Base-by-base conservation (phyloP, 208 protist genomes). In the Acanthamoeba sp. region DNA sequence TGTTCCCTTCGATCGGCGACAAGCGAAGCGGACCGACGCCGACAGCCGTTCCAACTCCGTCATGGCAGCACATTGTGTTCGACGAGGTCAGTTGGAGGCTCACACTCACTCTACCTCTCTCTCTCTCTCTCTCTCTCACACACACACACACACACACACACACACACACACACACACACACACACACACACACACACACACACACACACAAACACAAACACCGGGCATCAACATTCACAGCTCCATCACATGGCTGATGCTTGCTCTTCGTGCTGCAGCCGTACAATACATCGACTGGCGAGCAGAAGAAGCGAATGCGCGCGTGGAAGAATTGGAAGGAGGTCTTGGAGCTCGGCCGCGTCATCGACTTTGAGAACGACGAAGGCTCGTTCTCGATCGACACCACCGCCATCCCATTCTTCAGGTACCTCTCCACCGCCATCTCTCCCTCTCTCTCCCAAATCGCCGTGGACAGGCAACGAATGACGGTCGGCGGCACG, bases 271-370 rank as follows among this genome's bases (percentile, higher is more conserved):
- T 76, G 1, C 29, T 12, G 10, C 66, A 76, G 66, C 66, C 66
- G 36, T 76, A 40, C 66, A 76, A 76, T 9, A 6, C 12, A 38
- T 6, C 66, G 0, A 36, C 18, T 4, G 36, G 29, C 4, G n/a
- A 62, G 55, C 29, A 40, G 27, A 76, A 76, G 36, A 76, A 76
- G 36, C 22, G 66, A 29, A 76, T 76, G 29, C 24, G 40, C 9
- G 66, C 7, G 16, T 76, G 66, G 66, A 76, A 76, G n/a, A 76
- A 6, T 40, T 76, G 66, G 66, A 76, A 76, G 29, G 66, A 76
- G 27, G 66, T 42, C 66, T 29, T 76, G 66, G n/a, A 20, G 5
- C 36, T 76, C 0, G 66, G 36, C 27, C n/a, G 36, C 10, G 22
- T 76, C 32, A 29, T 76, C 9, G 66, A 76, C n/a, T 76, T 76